phyloP scores from a whole-genome alignment of 2,329 filamentous ascomycete species.

The Ceratocystis variospora region DNA sequence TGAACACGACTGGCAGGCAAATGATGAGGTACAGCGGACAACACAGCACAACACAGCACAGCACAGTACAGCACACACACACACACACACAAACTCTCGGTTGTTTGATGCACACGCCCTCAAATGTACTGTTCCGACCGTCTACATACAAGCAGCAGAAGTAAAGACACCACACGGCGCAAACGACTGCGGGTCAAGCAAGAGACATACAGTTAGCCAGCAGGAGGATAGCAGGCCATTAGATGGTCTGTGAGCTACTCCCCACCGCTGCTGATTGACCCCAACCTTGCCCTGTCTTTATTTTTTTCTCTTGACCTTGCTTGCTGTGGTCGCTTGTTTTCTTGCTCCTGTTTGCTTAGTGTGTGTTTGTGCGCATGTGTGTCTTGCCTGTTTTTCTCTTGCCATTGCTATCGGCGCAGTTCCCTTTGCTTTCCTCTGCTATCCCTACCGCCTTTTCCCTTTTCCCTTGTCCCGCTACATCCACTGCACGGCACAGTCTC shows the following conservation, averaged over 20 bases:
- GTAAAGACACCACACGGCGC: neutral
- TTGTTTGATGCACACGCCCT: neutral
- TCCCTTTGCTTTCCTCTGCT: neutral
- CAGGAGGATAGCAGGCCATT: neutral
- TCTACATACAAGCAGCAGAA: neutral
- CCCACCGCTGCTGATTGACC: neutral
- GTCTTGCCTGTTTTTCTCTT: neutral
- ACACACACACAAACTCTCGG: neutral
- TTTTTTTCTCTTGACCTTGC: neutral
- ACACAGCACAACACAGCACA: no score
- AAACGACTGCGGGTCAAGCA: neutral
- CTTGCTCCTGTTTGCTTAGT: neutral
- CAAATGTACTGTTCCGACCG: neutral
- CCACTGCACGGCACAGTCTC: neutral
- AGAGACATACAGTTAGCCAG: neutral
- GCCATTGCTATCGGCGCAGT: neutral
- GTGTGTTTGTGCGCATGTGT: neutral
- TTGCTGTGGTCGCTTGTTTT: neutral
- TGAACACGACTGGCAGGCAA: no score
- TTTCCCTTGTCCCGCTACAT: neutral
- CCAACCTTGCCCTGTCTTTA: neutral
- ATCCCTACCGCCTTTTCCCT: neutral
- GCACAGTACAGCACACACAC: no score
- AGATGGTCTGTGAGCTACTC: neutral
- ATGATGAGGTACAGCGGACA: no score